Evolutionary conservation across 371 early-diverging fungal genomes (phyloP).

Genomic region (Ordospora pajunii): DNA sequence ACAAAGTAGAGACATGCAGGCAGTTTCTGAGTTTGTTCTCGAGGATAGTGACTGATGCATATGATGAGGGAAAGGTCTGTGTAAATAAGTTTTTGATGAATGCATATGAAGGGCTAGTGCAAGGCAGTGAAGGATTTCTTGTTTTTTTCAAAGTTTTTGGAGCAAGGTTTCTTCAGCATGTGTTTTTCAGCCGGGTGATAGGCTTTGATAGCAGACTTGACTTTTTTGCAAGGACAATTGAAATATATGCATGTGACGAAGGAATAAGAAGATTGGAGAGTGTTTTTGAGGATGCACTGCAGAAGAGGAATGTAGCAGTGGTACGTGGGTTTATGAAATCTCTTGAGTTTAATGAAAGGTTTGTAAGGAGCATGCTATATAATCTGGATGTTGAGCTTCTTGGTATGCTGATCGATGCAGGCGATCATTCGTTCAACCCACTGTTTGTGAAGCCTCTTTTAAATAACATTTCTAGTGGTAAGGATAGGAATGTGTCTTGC

Average conservation of each 20-base stretch:
- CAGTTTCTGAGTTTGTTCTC: conserved; percentile 15
- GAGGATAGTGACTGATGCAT: neutral
- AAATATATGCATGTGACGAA: neutral
- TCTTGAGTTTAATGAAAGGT: conserved; percentile 25
- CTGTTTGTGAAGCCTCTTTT: conserved; percentile 31
- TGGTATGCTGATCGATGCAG: neutral
- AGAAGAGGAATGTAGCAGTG: conserved; percentile 29
- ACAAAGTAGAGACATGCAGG: conserved; percentile 9
- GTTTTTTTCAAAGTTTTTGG: conserved; percentile 8
- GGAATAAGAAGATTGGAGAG: neutral
- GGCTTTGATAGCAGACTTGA: neutral
- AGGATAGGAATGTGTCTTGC: neutral
- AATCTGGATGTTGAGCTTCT: conserved; percentile 32
- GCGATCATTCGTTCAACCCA: conserved; percentile 31
- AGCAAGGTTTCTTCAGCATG: neutral
- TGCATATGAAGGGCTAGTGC: neutral
- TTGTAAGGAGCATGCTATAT: conserved; percentile 13
- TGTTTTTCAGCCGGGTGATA: neutral
- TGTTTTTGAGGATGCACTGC: conserved; percentile 32
- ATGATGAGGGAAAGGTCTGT: neutral
- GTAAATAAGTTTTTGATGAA: neutral
- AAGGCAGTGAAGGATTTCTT: conserved; percentile 16
- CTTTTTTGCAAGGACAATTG: conserved; percentile 21
- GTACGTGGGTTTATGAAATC: conserved; percentile 28
- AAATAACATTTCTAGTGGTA: neutral